phyloP scores from a whole-genome alignment of 2,329 filamentous ascomycete species.

The Claviceps capensis region DNA sequence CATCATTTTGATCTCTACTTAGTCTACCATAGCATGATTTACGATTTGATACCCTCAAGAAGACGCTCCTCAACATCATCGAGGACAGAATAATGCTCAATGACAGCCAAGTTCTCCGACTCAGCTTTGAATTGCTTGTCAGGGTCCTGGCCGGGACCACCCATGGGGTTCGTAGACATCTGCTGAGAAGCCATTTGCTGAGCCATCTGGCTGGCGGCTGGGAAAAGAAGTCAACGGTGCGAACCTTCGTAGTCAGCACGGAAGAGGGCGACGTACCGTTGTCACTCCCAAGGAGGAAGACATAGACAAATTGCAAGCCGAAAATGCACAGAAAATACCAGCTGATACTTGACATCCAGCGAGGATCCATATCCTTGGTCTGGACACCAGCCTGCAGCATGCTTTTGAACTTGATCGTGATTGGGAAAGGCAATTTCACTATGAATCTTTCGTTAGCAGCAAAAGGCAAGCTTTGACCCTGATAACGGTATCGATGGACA shows the following conservation, averaged over 20 bases:
- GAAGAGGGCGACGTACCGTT: slow-evolving; percentile 55
- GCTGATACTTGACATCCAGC: slow-evolving; percentile 96
- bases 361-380: slow-evolving; percentile 88
- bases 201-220: slow-evolving; percentile 81
- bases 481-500: slow-evolving; percentile 6
- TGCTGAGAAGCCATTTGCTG: slow-evolving; percentile 70
- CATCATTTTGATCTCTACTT: slow-evolving; percentile 9
- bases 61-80: slow-evolving; percentile 80
- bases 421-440: slow-evolving; percentile 94
- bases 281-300: slow-evolving; percentile 89
- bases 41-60: slow-evolving; percentile 38
- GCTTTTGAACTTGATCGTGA: slow-evolving; percentile 98
- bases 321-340: slow-evolving; percentile 99
- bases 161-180: slow-evolving; percentile 40
- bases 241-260: neutral
- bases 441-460: slow-evolving; percentile 10
- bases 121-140: slow-evolving; percentile 91
- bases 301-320: slow-evolving; percentile 91
- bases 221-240: slow-evolving; percentile 7
- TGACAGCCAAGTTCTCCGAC: slow-evolving; percentile 87
- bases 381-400: slow-evolving; percentile 97
- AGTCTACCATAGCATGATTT: slow-evolving; percentile 14
- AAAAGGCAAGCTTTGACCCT: neutral
- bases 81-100: slow-evolving; percentile 85
- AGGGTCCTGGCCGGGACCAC: slow-evolving; percentile 84